A percentile compares a stretch with the other conserved stretches of the same genome.
Evolutionary conservation across 164 flowering plant species (phyloP).

Genomic region (Annona cherimola): DNA sequence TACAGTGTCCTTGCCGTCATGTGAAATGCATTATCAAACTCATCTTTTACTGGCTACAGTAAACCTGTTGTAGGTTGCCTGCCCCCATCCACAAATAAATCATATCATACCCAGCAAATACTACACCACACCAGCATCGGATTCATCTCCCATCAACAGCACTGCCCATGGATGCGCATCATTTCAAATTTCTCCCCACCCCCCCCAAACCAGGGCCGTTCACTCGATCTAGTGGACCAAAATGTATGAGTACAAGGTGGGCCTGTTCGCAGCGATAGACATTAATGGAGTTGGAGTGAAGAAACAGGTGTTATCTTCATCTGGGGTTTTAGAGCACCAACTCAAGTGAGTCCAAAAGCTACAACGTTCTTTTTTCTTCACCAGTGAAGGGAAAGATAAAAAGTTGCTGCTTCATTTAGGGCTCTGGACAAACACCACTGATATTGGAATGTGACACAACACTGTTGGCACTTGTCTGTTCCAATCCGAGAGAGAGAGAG

Average conservation of each 20-base stretch:
- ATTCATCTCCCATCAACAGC: no score
- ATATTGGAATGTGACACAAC: conserved; percentile 2
- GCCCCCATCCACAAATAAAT: no score
- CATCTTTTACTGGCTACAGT: no score
- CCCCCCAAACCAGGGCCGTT: neutral
- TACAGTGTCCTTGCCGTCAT: no score
- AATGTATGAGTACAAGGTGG: neutral
- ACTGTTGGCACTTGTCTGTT: neutral
- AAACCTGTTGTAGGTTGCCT: no score
- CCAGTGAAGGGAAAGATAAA: neutral
- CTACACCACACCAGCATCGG: no score
- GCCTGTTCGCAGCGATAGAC: neutral
- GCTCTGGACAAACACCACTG: neutral
- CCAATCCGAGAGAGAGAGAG: neutral
- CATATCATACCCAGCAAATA: no score
- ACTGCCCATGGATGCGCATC: no score
- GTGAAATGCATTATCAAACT: no score
- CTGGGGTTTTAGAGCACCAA: neutral
- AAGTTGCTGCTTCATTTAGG: neutral
- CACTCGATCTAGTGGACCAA: neutral
- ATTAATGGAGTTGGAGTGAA: neutral
- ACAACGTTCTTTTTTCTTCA: neutral
- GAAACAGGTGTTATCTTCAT: neutral
- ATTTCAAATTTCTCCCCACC: no score
- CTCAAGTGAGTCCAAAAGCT: neutral